These are phyloP conservation scores for Desmodesmus armatus DNA, from an alignment of 139 green algal species.

Conservation along the genomic window DNA sequence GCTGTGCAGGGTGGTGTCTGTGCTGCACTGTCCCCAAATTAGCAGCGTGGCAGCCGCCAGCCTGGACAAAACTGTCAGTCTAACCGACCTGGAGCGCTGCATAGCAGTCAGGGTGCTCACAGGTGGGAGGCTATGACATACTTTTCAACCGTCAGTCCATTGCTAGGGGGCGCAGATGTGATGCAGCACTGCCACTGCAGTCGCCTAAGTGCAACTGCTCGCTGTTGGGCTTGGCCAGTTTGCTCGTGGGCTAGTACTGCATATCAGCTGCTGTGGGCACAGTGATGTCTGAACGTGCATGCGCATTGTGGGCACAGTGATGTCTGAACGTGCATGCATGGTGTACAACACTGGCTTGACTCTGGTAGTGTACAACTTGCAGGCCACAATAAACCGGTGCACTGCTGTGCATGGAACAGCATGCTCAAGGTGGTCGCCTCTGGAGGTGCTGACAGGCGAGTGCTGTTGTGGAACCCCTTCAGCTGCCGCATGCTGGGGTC, in stretches of 20 bases:
- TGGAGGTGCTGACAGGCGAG: neutral
- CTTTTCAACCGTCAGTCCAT: too few species aligned
- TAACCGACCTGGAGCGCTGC: conserved; percentile 34
- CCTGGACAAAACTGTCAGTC: conserved; percentile 30
- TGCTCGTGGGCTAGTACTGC: too few species aligned
- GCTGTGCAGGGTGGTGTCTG: conserved; percentile 4
- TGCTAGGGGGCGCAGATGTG: too few species aligned
- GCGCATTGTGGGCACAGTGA: too few species aligned
- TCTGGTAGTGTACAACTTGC: too few species aligned
- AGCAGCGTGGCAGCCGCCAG: conserved; percentile 33
- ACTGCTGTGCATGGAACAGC: conserved; percentile 28
- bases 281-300: neutral
- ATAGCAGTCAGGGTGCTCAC: conserved; percentile 30
- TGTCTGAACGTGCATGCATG: neutral
- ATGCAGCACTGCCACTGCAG: too few species aligned
- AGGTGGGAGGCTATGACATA: neutral
- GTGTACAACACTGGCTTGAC: neutral
- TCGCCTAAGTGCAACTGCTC: too few species aligned
- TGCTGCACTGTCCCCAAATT: conserved; percentile 16
- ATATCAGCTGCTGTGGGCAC: too few species aligned
- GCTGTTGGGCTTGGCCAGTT: too few species aligned
- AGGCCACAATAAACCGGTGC: conserved; percentile 33
- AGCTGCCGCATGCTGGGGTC: conserved; percentile 22
- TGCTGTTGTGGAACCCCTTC: conserved; percentile 42
- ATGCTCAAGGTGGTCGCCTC: conserved; percentile 39